Evolutionary conservation across 176 grass and related monocot genomes (phyloP).

Genomic region (Musa itinerans): DNA sequence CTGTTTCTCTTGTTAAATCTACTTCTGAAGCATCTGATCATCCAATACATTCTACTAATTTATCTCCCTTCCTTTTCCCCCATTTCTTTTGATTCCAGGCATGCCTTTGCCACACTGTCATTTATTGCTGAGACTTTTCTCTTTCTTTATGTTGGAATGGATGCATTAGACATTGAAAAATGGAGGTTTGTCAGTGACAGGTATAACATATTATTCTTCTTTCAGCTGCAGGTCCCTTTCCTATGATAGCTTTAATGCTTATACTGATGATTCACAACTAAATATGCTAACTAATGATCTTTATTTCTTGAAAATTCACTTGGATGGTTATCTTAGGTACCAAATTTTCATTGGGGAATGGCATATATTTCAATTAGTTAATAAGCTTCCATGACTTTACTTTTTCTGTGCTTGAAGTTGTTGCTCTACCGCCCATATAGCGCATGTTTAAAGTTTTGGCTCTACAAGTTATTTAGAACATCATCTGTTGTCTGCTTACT

Average conservation of each 20-base stretch:
- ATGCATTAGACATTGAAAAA: conserved; percentile 98
- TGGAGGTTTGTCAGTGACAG: conserved; percentile 84
- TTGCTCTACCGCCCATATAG: no score
- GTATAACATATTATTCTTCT: conserved; percentile 19
- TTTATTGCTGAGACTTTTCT: conserved; percentile 92
- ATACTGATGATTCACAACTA: no score
- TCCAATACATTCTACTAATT: neutral
- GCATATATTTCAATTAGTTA: no score
- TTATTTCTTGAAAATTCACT: no score
- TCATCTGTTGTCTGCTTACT: no score
- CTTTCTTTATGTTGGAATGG: conserved; percentile 99
- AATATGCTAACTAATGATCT: no score
- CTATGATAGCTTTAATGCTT: neutral
- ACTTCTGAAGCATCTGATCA: conserved; percentile 6
- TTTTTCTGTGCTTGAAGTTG: no score
- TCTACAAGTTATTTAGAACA: no score
- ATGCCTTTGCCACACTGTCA: conserved; percentile 87
- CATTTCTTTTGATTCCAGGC: conserved; percentile 31
- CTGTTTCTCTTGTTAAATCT: neutral
- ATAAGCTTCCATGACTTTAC: no score
- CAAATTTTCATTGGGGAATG: no score
- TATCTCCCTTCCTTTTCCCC: conserved; percentile 7
- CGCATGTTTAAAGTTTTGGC: no score
- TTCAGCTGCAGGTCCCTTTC: neutral
- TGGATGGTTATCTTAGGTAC: no score